Evolutionary conservation across 108 stramenopile species (phyloP).

Genomic region (Cyclostephanos tholiformis): DNA sequence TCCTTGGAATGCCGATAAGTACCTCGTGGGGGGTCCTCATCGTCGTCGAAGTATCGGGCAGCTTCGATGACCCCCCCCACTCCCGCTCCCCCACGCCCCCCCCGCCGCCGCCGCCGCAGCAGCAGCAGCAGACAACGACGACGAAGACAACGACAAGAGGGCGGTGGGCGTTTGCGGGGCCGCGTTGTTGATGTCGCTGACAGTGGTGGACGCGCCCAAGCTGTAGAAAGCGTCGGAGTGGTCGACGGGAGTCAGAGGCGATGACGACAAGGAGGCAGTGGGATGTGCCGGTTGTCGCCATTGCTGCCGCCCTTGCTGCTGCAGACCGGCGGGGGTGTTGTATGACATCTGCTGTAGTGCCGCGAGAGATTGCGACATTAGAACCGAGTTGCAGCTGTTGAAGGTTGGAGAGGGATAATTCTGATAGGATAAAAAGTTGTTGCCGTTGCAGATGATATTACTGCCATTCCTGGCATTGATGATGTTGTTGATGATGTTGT

Average conservation of each 20-base stretch:
- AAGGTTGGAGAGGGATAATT: background rate
- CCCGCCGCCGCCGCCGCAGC: no score
- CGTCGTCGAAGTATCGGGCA: background rate
- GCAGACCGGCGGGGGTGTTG: background rate
- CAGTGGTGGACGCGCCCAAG: background rate
- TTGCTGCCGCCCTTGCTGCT: background rate
- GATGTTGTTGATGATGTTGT: background rate
- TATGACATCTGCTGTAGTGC: background rate
- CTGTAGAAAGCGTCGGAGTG: background rate
- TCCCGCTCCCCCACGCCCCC: no score
- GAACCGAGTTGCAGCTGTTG: background rate
- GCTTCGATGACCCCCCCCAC: background rate
- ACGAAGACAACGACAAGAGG: no score
- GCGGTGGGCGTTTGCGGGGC: no score
- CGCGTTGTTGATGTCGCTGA: background rate
- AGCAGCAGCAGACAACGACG: no score
- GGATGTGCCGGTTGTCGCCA: background rate
- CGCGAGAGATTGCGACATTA: background rate
- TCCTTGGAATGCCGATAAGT: background rate
- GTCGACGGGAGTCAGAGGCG: background rate
- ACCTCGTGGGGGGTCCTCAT: background rate
- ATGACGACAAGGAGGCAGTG: background rate
- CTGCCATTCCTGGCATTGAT: background rate
- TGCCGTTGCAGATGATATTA: background rate
- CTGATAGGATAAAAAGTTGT: background rate